These are phyloP conservation scores for Saprolegnia diclina DNA, from an alignment of 352 stramenopile genomes.

Conservation along the genomic window DNA sequence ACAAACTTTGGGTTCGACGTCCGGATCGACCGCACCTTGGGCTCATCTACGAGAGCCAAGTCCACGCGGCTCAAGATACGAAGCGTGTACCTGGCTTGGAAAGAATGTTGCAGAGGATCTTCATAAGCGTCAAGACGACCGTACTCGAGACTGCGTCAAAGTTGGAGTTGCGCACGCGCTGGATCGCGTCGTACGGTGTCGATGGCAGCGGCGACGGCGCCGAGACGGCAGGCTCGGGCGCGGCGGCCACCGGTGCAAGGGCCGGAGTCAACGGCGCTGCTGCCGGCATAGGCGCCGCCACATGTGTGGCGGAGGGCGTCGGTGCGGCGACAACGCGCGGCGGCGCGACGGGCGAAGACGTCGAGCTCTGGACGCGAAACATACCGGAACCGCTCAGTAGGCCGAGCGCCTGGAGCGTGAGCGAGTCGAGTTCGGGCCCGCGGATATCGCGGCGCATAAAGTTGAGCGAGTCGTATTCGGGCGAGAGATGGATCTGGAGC, in stretches of 20 bases:
- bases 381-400: constrained; percentile 79
- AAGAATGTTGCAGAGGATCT: constrained; percentile 80
- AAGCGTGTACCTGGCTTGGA: constrained; percentile 56
- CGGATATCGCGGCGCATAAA: constrained; percentile 73
- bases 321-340: constrained; percentile 47
- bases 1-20: constrained; percentile 72
- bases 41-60: constrained; percentile 46
- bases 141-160: constrained; percentile 66
- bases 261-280: neutral
- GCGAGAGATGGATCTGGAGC: constrained; percentile 46
- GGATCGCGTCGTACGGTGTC: constrained; percentile 54
- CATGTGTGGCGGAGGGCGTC: neutral
- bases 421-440: constrained; percentile 42
- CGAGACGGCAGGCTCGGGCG: neutral
- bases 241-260: neutral
- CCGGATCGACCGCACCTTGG: constrained; percentile 76
- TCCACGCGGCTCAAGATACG: neutral
- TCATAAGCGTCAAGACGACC: constrained; percentile 71
- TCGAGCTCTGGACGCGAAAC: constrained; percentile 55
- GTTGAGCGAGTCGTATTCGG: constrained; percentile 41
- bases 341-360: neutral
- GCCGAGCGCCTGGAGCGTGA: constrained; percentile 58
- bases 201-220: neutral
- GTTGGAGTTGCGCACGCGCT: constrained; percentile 61
- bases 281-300: neutral